Evolutionary conservation across 208 protist genomes (phyloP).

Genomic region (Eutreptiella sp.): DNA sequence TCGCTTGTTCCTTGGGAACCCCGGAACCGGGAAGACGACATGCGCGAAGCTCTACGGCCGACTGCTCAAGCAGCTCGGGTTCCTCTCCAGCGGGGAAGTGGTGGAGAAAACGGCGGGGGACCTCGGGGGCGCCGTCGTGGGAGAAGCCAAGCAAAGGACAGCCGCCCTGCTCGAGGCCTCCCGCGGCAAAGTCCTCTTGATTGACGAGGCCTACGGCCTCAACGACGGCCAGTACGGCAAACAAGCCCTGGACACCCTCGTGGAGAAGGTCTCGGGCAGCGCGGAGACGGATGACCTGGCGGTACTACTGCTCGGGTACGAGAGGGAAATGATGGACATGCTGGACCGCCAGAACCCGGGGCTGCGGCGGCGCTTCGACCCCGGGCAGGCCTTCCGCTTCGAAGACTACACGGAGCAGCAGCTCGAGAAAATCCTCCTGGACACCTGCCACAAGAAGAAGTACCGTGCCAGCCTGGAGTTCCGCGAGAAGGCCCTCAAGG

Average conservation of each 20-base stretch:
- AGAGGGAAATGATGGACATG: slow-evolving; percentile 18
- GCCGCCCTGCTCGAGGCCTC: slow-evolving; percentile 14
- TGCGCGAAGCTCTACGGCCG: slow-evolving; percentile 11
- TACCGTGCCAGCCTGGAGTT: background rate
- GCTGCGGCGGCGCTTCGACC: slow-evolving; percentile 9
- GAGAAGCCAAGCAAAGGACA: slow-evolving; percentile 21
- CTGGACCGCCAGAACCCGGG: slow-evolving; percentile 11
- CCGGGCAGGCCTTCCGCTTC: slow-evolving; percentile 15
- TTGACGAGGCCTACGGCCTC: slow-evolving; percentile 27
- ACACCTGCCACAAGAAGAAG: background rate
- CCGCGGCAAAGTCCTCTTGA: slow-evolving; percentile 9
- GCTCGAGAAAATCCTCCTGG: slow-evolving; percentile 4
- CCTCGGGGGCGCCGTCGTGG: slow-evolving; percentile 11
- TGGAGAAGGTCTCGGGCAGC: slow-evolving; percentile 9
- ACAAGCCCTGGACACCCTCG: slow-evolving; percentile 20
- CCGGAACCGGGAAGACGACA: slow-evolving; percentile 27
- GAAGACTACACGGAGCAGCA: slow-evolving; percentile 24
- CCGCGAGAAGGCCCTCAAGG: slow-evolving; percentile 1
- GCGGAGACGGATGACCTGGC: slow-evolving; percentile 2
- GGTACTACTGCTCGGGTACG: slow-evolving; percentile 15
- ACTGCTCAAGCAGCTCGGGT: slow-evolving; percentile 13
- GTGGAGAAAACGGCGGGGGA: slow-evolving; percentile 9
- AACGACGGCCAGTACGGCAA: slow-evolving; percentile 2
- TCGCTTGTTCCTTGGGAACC: slow-evolving; percentile 25
- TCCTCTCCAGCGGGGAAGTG: slow-evolving; percentile 22